Base-by-base conservation (phyloP, 2,329 filamentous ascomycete genomes). In the Exophiala calicioides region DNA sequence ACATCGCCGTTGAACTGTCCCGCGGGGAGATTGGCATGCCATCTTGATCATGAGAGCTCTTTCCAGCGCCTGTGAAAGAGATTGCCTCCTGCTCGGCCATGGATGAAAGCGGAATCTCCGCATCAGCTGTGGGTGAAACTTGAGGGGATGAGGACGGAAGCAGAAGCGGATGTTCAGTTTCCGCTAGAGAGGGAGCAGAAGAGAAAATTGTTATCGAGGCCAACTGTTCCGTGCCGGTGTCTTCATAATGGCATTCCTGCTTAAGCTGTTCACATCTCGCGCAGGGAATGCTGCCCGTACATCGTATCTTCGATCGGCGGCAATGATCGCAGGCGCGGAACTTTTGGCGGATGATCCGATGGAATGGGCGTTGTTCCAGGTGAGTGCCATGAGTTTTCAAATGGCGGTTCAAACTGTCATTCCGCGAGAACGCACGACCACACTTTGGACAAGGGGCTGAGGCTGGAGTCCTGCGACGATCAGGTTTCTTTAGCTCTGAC, bases 341-440 rank as follows among this genome's bases (percentile, higher is more conserved):
- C 23, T 56, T 56, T 16, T 56, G 50, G 21, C 48, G 35, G 38
- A 53, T 52, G 33, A 56, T 56, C 7, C 53, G 53, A 27, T 56
- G 53, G 19, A 53, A 50, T 2, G 50, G 53, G 3, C 53, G 45
- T 30, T 52, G 43, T 13, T 53, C 47, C 2, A 40, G 23, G 35
- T 52, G 44, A 9, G 26, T 47, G 15, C 30, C 13, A 15, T 56
- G 53, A 9, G 47, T 52, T 30, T 56, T 56, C 9, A 56, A 19
- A 44, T 56, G 53, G 13, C 53, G 46, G 32, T 30, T 52, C 29
- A 56, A 38, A 32, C 45, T 50, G 36, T 56, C 53, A 24, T 53
- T 56, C 5, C 53, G 44, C 3, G 49, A 46, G 26, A 56, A 56
- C 9, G 32, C 36, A 6, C 53, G 50, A 10, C 53, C 53, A 45